Percentiles rank a stretch among this genome's conserved stretches.
Conservation (phyloP, 352 stramenopile species). For the Phytopythium montanum region DNA sequence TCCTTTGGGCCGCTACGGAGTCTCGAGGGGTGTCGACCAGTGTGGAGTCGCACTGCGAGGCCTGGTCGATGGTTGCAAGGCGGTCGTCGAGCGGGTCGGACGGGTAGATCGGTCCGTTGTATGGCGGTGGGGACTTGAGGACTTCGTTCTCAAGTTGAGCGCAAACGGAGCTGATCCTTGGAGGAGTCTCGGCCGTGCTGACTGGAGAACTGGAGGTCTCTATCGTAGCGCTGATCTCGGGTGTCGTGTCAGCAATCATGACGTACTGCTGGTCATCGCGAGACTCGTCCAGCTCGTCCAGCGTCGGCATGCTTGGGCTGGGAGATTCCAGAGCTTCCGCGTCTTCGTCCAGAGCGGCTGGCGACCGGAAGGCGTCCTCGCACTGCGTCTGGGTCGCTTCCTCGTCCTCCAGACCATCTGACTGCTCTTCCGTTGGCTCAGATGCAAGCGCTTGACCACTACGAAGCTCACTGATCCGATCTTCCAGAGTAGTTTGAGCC, state of each 20-base stretch:
- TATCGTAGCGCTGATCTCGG: not conserved
- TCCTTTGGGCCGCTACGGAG: too few relatives aligned
- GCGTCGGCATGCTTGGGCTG: too few relatives aligned
- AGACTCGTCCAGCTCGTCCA: not conserved
- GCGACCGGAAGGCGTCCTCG: not conserved
- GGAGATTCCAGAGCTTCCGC: not conserved
- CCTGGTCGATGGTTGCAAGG: not conserved
- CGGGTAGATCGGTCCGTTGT: not conserved
- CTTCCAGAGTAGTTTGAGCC: not conserved
- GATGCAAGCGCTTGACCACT: not conserved
- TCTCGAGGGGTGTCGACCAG: not conserved
- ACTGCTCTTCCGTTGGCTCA: not conserved
- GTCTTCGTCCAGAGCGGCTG: not conserved
- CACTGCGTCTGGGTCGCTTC: not conserved
- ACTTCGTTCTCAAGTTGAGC: not conserved
- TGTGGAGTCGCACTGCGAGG: not conserved
- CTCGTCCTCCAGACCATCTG: not conserved
- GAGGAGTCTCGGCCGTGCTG: not conserved
- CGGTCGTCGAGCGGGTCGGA: not conserved
- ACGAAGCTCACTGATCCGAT: not conserved
- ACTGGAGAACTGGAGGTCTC: too few relatives aligned
- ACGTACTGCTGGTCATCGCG: not conserved
- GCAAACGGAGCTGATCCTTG: not conserved
- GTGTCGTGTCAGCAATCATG: not conserved
- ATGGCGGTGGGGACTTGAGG: not conserved